Conservation (phyloP, 257 asterid genomes). For the Cordia subcordata region DNA sequence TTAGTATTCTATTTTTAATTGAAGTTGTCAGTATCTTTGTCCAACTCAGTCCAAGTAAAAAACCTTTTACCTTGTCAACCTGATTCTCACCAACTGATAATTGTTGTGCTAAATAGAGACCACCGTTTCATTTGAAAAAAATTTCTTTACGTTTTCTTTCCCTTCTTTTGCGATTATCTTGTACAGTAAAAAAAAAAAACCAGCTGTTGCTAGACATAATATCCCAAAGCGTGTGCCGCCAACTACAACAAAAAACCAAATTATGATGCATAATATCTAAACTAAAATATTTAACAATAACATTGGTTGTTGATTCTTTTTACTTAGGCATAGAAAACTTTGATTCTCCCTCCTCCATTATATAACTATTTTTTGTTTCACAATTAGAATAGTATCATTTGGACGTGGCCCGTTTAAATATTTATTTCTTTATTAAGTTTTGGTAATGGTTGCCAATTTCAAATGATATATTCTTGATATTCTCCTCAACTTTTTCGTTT, state of each 20-base stretch:
- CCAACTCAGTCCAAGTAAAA: conserved; percentile 21
- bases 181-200: conserved; percentile 8
- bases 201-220: background rate
- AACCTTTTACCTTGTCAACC: conserved; percentile 16
- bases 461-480: too few species aligned
- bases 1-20: conserved; percentile 17
- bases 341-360: too few species aligned
- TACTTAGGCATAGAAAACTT: too few species aligned
- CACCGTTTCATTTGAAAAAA: conserved; percentile 21
- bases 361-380: too few species aligned
- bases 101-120: conserved; percentile 19
- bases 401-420: too few species aligned
- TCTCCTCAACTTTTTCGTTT: too few species aligned
- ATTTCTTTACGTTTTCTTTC: conserved; percentile 6
- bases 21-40: conserved; percentile 21
- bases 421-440: too few species aligned
- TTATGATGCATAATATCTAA: background rate
- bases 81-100: conserved; percentile 10
- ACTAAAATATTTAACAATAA: too few species aligned
- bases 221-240: background rate
- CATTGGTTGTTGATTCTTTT: too few species aligned
- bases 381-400: too few species aligned
- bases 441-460: too few species aligned
- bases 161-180: conserved; percentile 12
- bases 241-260: conserved; percentile 2